These are phyloP conservation scores for Lanmaoa rubissima DNA, from an alignment of 768 basidiomycete species.

Conservation along the genomic window DNA sequence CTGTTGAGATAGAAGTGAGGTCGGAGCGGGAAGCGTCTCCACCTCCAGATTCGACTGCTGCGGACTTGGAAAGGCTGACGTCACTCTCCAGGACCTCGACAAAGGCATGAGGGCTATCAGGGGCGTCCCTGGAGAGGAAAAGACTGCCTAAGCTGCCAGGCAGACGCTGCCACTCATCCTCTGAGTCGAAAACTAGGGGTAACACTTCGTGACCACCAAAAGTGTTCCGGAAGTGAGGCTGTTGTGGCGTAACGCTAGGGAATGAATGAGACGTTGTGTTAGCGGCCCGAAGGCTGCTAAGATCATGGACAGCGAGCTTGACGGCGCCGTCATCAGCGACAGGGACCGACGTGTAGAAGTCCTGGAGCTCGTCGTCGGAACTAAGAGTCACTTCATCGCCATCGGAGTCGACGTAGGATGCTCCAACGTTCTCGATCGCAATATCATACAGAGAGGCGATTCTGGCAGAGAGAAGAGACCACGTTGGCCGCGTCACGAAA, in stretches of 20 bases:
- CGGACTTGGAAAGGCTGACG: slow-evolving; percentile 32
- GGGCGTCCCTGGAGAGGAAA: slow-evolving; percentile 33
- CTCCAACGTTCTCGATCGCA: slow-evolving; percentile 54
- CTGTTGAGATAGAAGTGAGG: slow-evolving; percentile 15
- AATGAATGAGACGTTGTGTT: slow-evolving; percentile 32
- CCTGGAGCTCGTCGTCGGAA: slow-evolving; percentile 74
- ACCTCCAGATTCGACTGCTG: slow-evolving; percentile 30
- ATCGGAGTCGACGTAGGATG: slow-evolving; percentile 72
- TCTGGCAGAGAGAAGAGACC: slow-evolving; percentile 55
- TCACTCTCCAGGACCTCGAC: slow-evolving; percentile 55
- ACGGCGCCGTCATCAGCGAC: slow-evolving; percentile 31
- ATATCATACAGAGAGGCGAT: slow-evolving; percentile 56
- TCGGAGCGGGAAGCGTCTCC: slow-evolving; percentile 33
- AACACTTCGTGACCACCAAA: slow-evolving; percentile 51
- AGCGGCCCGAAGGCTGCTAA: slow-evolving; percentile 39
- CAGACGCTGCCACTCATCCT: slow-evolving; percentile 67
- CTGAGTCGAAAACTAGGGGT: slow-evolving; percentile 45
- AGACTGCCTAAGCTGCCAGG: slow-evolving; percentile 42
- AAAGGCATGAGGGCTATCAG: slow-evolving; percentile 58
- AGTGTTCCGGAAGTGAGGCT: slow-evolving; percentile 54
- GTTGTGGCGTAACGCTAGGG: slow-evolving; percentile 32
- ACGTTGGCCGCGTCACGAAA: slow-evolving; percentile 52
- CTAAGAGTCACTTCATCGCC: slow-evolving; percentile 76
- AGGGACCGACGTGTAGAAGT: slow-evolving; percentile 51
- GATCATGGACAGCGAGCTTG: slow-evolving; percentile 65